Conservation (phyloP, 768 basidiomycete species). For the Strobilomyces confusus region DNA sequence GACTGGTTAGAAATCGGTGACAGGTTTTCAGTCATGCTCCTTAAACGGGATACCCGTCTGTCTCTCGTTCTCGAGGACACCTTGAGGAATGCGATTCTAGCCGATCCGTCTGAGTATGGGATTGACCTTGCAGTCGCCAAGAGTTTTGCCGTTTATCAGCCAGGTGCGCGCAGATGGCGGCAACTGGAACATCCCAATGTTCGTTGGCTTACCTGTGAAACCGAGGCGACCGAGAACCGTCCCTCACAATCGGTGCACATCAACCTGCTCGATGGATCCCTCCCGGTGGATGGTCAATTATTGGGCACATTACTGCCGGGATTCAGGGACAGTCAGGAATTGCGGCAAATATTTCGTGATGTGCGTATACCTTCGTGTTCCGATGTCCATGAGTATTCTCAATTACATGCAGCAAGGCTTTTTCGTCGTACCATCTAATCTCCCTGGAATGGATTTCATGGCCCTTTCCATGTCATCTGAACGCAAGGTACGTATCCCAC, state of each 20-base stretch:
- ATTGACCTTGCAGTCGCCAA: conserved; percentile 12
- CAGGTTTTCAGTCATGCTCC: background rate
- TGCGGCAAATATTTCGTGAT: background rate
- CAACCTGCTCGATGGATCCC: conserved; percentile 14
- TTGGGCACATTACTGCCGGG: conserved; percentile 6
- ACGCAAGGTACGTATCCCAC: conserved; percentile 1
- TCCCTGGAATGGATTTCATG: background rate
- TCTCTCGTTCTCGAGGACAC: conserved; percentile 16
- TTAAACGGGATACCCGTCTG: conserved; percentile 23
- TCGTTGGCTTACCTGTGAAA: conserved; percentile 14
- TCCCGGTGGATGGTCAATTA: conserved; percentile 17
- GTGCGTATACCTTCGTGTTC: background rate
- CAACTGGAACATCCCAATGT: background rate
- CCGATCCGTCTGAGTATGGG: background rate
- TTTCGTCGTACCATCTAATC: background rate
- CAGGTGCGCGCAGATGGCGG: conserved; percentile 9
- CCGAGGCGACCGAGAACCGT: background rate
- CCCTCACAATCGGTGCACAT: background rate
- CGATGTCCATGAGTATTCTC: background rate
- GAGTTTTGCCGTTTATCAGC: conserved; percentile 8
- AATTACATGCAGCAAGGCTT: background rate
- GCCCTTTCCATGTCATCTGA: background rate
- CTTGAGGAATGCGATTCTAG: background rate
- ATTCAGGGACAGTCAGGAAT: background rate
- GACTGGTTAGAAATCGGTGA: background rate